Evolutionary conservation across 1,284 basidiomycete species (phyloP), one percentile per base, ranked within the genome.

Genomic region (Crucibulum parvulum): DNA sequence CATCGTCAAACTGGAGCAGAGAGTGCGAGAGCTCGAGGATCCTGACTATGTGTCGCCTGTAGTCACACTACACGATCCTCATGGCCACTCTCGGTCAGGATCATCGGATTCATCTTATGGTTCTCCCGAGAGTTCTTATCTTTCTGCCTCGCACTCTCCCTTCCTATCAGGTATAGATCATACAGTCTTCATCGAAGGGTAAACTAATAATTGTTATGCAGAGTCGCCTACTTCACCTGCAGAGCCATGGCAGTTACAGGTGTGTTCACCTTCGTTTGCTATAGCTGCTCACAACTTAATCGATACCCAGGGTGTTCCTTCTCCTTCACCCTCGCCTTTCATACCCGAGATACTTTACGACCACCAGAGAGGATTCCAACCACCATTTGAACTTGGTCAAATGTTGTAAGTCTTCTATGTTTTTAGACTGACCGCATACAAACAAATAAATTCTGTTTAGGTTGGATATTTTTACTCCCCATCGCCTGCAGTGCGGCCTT

Each of bases 401-500:
- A 85, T 90, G 72, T 77, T 92, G 90, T 91, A 74, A 68, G 87
- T 41, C 48, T 45, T 48, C 15, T 53, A 34, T 61, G 39, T 57
- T 57, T 61, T 41, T 51, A 51, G 10, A 34, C 24, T 56, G 43
- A 46, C 39, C 31, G 51, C 48, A 46, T 59, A 63, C 51, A 68
- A 34, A 51, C 54, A 35, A 43, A 61, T 57, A 55, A 43, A 62
- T 66, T 63, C 63, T 56, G 11, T 56, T 53, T 69, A 91, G 91
- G 55, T 71, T 92, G 60, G 88, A 92, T 63, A 87, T 92, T 53
- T 91, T 93, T 67, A 73, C 88, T 36, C 86, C 88, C n/a, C 91
- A 93, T 71, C 85, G 86, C 55, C 85, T 87, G 65, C 91, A 93
- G 71, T 87, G 85, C 64, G 88, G 90, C 51, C 76, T 93, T 8